A percentile compares a stretch with the other conserved stretches of the same genome.
phyloP scores from a whole-genome alignment of 2,329 filamentous ascomycete genomes.

The Exophiala spinifera region DNA sequence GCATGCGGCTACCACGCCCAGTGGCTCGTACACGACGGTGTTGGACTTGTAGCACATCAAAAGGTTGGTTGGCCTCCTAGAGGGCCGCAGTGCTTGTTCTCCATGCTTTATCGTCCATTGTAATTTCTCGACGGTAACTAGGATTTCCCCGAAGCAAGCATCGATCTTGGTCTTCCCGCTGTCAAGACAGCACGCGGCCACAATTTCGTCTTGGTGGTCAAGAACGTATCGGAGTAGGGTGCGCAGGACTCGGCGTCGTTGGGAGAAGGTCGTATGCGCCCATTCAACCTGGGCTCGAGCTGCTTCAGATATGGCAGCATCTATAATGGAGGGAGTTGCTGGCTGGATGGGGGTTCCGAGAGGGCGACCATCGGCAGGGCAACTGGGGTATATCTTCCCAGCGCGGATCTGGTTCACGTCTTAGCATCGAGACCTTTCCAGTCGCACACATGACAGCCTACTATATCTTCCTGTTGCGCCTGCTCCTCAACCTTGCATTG shows the following conservation, averaged over 20 bases:
- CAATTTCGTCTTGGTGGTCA: constrained; percentile 85
- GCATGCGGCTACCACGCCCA: constrained; percentile 87
- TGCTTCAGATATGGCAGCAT: constrained; percentile 72
- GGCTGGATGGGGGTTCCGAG: constrained; percentile 63
- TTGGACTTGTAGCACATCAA: constrained; percentile 96
- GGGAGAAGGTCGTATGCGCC: constrained; percentile 71
- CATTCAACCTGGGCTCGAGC: constrained; percentile 72
- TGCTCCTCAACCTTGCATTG: neutral
- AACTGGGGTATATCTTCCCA: constrained; percentile 37
- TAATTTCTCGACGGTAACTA: constrained; percentile 90
- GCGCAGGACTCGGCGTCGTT: constrained; percentile 74
- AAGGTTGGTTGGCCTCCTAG: constrained; percentile 77
- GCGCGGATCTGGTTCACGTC: constrained; percentile 8
- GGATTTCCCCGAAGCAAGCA: constrained; percentile 87
- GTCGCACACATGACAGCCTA: neutral
- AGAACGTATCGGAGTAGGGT: constrained; percentile 75
- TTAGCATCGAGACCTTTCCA: neutral
- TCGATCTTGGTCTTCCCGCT: constrained; percentile 96
- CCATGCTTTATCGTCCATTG: constrained; percentile 92
- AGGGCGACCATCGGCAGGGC: constrained; percentile 81
- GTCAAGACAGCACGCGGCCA: constrained; percentile 80
- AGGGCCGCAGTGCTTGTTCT: constrained; percentile 71
- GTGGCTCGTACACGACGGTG: constrained; percentile 81
- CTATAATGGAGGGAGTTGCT: constrained; percentile 71
- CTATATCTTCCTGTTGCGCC: neutral